These are phyloP conservation scores for Myxozyma sirexii DNA, from an alignment of 805 yeast genomes.

Conservation along the genomic window DNA sequence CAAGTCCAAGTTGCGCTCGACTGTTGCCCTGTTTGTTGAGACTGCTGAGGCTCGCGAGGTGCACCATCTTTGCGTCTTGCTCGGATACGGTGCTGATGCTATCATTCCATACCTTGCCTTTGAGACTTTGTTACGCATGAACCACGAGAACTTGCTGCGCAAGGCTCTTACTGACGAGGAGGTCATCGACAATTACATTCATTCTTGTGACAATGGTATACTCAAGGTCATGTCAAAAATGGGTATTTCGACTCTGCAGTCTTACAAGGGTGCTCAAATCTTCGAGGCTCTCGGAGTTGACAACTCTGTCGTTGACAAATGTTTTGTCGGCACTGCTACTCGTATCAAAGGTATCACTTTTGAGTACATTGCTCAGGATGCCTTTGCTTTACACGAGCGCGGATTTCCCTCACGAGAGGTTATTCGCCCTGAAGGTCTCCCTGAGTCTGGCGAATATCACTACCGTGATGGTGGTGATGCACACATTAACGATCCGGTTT, in stretches of 20 bases:
- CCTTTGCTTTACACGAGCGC: constrained; percentile 87
- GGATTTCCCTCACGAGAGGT: constrained; percentile 83
- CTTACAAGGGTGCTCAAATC: constrained; percentile 99
- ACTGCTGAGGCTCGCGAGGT: constrained; percentile 98
- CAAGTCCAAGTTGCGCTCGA: constrained; percentile 92
- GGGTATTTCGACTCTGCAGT: constrained; percentile 98
- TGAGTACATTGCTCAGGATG: constrained; percentile 95
- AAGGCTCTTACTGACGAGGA: constrained; percentile 57
- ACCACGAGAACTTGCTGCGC: constrained; percentile 65
- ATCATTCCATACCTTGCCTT: constrained; percentile 91
- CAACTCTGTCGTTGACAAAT: constrained; percentile 89
- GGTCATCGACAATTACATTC: constrained; percentile 75
- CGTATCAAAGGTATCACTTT: constrained; percentile 94
- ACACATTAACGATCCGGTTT: constrained; percentile 91
- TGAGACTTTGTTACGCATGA: constrained; percentile 84
- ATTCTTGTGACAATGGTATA: constrained; percentile 87
- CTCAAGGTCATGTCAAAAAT: constrained; percentile 97
- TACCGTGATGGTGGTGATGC: constrained; percentile 99
- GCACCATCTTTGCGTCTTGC: constrained; percentile 89
- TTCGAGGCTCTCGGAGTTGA: constrained; percentile 97
- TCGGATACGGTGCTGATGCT: constrained; percentile 98
- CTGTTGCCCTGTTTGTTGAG: constrained; percentile 88
- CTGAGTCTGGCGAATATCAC: constrained; percentile 96
- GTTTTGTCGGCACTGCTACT: constrained; percentile 97
- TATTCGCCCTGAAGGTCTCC: constrained; percentile 70